Conservation (phyloP, 208 protist genomes). For the Leptomonas pyrrhocoris region DNA sequence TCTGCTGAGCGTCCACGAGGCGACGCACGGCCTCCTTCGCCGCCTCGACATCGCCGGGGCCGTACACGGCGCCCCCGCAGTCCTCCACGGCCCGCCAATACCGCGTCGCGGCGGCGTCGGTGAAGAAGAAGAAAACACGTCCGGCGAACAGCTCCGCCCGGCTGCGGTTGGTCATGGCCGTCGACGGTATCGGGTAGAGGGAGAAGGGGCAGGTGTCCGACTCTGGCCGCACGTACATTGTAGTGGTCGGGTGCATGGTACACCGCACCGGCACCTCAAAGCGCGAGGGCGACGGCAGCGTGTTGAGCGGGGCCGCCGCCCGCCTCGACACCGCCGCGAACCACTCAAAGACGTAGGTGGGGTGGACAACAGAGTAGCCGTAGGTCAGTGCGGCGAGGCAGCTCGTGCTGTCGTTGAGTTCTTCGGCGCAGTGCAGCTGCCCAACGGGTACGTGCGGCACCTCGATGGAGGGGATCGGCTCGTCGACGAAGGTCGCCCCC, state of each 20-base stretch:
- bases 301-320: constrained; percentile 58
- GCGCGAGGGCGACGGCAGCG: constrained; percentile 61
- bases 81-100: constrained; percentile 44
- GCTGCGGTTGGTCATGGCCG: constrained; percentile 44
- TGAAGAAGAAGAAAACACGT: constrained; percentile 60
- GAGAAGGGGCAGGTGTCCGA: constrained; percentile 74
- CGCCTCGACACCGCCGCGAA: constrained; percentile 68
- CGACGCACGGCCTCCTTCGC: constrained; percentile 31
- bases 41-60: constrained; percentile 31
- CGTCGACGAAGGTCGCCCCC: constrained; percentile 69
- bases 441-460: constrained; percentile 54
- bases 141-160: constrained; percentile 51
- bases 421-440: constrained; percentile 57
- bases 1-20: constrained; percentile 32
- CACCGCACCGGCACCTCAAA: constrained; percentile 70
- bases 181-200: constrained; percentile 70
- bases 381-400: constrained; percentile 68
- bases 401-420: constrained; percentile 55
- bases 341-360: constrained; percentile 82
- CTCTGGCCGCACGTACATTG: constrained; percentile 71
- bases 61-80: constrained; percentile 42
- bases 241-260: constrained; percentile 29
- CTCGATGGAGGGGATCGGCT: constrained; percentile 22
- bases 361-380: constrained; percentile 75
- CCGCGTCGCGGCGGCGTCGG: constrained; percentile 40